Conservation (phyloP, 2,329 filamentous ascomycete genomes). For the Sclerotiophoma versabilis region DNA sequence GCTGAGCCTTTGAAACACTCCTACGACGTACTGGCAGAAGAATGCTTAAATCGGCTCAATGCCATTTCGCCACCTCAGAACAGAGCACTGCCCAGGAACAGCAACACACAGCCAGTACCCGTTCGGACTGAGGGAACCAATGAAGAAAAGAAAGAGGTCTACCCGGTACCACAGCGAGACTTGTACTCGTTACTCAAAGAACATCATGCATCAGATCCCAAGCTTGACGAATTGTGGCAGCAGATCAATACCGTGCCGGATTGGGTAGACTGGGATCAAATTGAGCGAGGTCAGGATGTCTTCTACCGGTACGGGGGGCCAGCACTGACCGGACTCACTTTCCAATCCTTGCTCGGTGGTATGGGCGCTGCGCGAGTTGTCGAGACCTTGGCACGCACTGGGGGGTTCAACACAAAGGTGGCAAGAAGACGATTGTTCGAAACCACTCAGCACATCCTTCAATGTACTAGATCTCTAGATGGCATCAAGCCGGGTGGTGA, state of each 20-base stretch:
- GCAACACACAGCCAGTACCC: conserved; percentile 39
- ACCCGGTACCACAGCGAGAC: conserved; percentile 58
- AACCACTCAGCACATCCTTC: conserved; percentile 77
- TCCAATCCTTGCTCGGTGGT: conserved; percentile 71
- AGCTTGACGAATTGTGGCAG: conserved; percentile 66
- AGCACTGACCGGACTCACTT: conserved; percentile 68
- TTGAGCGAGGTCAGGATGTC: conserved; percentile 75
- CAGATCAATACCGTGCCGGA: conserved; percentile 71
- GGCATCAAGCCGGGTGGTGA: conserved; percentile 72
- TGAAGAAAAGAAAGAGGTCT: conserved; percentile 42
- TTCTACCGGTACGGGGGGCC: conserved; percentile 79
- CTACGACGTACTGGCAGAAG: conserved; percentile 73
- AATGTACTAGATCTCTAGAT: conserved; percentile 70
- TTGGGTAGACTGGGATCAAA: conserved; percentile 82
- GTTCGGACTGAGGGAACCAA: conserved; percentile 37
- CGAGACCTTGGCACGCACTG: conserved; percentile 76
- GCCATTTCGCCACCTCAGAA: conserved; percentile 61
- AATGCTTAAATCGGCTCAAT: conserved; percentile 70
- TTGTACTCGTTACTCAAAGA: conserved; percentile 69
- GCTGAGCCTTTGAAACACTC: conserved; percentile 66
- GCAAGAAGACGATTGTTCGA: conserved; percentile 72
- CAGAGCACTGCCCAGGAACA: conserved; percentile 49
- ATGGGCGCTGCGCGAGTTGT: conserved; percentile 77
- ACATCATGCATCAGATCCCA: conserved; percentile 63
- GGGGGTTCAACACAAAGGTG: conserved; percentile 73